Evolutionary conservation across 495 filamentous ascomycete genomes (phyloP).

Genomic region (Trichoderma orchidacearum): DNA sequence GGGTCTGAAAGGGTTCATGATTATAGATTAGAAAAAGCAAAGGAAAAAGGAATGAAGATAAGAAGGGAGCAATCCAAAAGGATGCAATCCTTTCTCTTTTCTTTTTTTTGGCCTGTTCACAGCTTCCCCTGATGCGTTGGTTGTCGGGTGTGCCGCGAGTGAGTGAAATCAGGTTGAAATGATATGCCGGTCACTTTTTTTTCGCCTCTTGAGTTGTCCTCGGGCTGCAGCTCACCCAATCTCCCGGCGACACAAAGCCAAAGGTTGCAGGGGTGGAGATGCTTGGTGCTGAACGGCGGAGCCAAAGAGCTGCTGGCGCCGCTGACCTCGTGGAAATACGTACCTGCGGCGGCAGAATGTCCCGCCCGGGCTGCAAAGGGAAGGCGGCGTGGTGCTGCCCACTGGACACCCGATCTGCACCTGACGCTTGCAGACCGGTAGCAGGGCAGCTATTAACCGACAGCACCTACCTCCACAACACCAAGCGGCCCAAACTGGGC

Average conservation of each 20-base stretch:
- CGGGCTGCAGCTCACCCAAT: neutral
- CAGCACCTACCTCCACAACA: too few species aligned
- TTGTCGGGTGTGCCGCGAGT: neutral
- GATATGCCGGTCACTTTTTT: neutral
- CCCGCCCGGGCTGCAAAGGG: constrained; percentile 2
- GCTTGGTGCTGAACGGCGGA: neutral
- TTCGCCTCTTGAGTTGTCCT: neutral
- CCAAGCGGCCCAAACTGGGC: too few species aligned
- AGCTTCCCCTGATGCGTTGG: neutral
- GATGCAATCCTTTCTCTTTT: neutral
- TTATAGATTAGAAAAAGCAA: neutral
- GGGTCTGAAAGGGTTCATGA: neutral
- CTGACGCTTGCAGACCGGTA: too few species aligned
- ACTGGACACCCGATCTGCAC: neutral
- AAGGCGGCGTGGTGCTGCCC: constrained; percentile 10
- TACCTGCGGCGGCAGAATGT: neutral
- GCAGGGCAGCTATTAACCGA: too few species aligned
- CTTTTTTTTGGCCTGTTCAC: too few species aligned
- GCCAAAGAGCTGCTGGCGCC: neutral
- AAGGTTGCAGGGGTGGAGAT: neutral
- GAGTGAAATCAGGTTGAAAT: neutral
- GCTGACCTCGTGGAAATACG: neutral
- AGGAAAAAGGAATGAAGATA: neutral
- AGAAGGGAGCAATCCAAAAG: neutral
- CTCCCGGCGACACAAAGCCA: neutral